phyloP scores from a whole-genome alignment of 805 yeast species.

The Hanseniaspora guilliermondii region DNA sequence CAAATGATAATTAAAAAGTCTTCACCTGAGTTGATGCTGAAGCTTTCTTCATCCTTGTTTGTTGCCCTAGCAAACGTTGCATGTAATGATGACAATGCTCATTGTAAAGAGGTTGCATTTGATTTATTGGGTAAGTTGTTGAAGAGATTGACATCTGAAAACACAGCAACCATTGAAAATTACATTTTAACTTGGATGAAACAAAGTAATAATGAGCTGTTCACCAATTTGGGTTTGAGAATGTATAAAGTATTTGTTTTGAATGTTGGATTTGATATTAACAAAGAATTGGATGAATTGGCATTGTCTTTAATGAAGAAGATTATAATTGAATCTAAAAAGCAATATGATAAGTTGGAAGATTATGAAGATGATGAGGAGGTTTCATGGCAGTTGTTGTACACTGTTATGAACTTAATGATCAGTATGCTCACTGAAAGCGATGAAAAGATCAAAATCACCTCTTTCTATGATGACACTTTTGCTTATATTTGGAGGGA shows the following conservation, averaged over 20 bases:
- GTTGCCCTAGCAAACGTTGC: conserved; percentile 68
- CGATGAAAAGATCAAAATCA: conserved; percentile 24
- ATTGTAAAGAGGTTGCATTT: conserved; percentile 75
- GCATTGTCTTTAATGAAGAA: conserved; percentile 29
- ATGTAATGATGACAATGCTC: conserved; percentile 62
- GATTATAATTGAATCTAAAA: conserved; percentile 18
- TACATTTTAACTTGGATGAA: conserved; percentile 48
- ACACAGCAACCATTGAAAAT: conserved; percentile 28
- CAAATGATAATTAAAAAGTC: conserved; percentile 58
- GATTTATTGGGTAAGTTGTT: conserved; percentile 46
- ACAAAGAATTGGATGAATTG: conserved; percentile 31
- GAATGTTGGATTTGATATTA: conserved; percentile 21
- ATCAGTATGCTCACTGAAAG: conserved; percentile 33
- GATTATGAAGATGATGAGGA: conserved; percentile 32
- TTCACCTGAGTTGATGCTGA: conserved; percentile 43
- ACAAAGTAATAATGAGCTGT: conserved; percentile 38
- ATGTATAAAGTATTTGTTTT: conserved; percentile 51
- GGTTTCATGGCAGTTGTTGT: conserved; percentile 66
- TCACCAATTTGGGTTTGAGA: conserved; percentile 62
- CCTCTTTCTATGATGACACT: conserved; percentile 19
- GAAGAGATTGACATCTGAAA: conserved; percentile 33
- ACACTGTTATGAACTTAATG: conserved; percentile 47
- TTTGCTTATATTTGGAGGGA: conserved; percentile 40
- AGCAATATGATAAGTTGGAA: conserved; percentile 15
- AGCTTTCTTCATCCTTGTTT: conserved; percentile 63